Base-by-base conservation (phyloP, 306 rosid species). In the Pyrus bretschneideri region DNA sequence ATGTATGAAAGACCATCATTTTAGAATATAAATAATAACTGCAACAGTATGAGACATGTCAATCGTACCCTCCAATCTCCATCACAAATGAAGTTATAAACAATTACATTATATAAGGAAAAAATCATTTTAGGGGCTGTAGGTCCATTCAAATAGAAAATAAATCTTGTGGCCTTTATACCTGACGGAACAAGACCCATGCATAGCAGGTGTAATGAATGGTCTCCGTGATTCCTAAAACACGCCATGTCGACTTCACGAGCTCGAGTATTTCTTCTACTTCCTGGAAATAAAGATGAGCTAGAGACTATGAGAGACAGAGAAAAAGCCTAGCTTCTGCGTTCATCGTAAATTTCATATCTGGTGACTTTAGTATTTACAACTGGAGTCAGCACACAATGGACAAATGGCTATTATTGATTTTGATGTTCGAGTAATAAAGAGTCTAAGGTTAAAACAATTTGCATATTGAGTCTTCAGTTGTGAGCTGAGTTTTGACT, bases 141-240 rank as follows among this genome's bases (percentile, higher is more conserved):
- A 54, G 35, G 2, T 3, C 55, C 75, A 71, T 54, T 29, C 64
- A 65, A 67, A 46, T 58, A 62, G 49, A 67, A 76, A 64, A 63
- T 31, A 64, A 72, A 49, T n/a, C 69, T 65, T 71, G 74, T 61
- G 46, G 49, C 17, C 61, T 57, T 21, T 76, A 70, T 84, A 95
- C 99, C 97, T 95, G 99, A 67, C 97, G 97, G 83, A 92, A 92
- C 77, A 95, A 83, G 74, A 95, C 97, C 99, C 99, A 95, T 78
- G 96, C 95, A 89, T 86, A 92, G 86, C 97, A 89, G 69, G 99
- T 92, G 78, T 81, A 81, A 83, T 95, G 99, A 69, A 95, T 89
- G 78, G 99, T 95, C 96, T 95, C 99, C 11, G 91, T 90, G 81
- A 95, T 89, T 67, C 99, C 99, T 79, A 95, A 87, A 84, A 95